These are phyloP conservation scores for Rasamsonia emersonii DNA, from an alignment of 2,329 filamentous ascomycete genomes.

Conservation along the genomic window DNA sequence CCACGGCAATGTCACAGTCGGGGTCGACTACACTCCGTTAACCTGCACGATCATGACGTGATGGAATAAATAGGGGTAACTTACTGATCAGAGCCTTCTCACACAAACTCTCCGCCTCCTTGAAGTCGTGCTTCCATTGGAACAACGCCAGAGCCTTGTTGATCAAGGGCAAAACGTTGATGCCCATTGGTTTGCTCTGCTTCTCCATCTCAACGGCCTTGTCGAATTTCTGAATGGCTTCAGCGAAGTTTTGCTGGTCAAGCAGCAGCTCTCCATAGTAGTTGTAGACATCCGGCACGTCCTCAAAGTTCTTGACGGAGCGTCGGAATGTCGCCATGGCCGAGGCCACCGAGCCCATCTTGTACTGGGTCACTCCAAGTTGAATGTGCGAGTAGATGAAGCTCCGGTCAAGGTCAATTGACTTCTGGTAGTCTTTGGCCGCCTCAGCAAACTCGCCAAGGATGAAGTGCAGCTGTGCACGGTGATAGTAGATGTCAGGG, in stretches of 20 bases:
- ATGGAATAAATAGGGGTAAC: slow-evolving; percentile 27
- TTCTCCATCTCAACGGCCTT: slow-evolving; percentile 99
- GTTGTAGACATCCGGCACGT: slow-evolving; percentile 97
- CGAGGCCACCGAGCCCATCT: slow-evolving; percentile 96
- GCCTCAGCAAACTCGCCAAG: slow-evolving; percentile 87
- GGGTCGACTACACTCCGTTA: slow-evolving; percentile 65
- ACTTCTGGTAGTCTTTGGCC: slow-evolving; percentile 98
- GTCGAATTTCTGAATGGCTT: slow-evolving; percentile 97
- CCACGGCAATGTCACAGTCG: slow-evolving; percentile 96
- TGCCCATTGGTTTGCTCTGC: slow-evolving; percentile 81
- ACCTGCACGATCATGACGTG: slow-evolving; percentile 3
- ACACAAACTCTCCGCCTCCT: slow-evolving; percentile 90
- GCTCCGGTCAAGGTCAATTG: slow-evolving; percentile 86
- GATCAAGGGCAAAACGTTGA: slow-evolving; percentile 95
- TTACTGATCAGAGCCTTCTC: slow-evolving; percentile 94
- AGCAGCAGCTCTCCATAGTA: slow-evolving; percentile 97
- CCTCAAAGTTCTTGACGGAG: slow-evolving; percentile 97
- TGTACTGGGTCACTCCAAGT: slow-evolving; percentile 97
- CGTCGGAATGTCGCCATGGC: slow-evolving; percentile 97
- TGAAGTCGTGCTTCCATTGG: slow-evolving; percentile 97
- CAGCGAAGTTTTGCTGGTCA: slow-evolving; percentile 90
- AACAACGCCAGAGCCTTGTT: slow-evolving; percentile 97
- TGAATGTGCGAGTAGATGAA: slow-evolving; percentile 99
- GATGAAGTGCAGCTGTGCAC: slow-evolving; percentile 96
- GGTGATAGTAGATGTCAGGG: slow-evolving; percentile 98